phyloP scores from a whole-genome alignment of 768 basidiomycete species.

The Phylloporus arenicola region DNA sequence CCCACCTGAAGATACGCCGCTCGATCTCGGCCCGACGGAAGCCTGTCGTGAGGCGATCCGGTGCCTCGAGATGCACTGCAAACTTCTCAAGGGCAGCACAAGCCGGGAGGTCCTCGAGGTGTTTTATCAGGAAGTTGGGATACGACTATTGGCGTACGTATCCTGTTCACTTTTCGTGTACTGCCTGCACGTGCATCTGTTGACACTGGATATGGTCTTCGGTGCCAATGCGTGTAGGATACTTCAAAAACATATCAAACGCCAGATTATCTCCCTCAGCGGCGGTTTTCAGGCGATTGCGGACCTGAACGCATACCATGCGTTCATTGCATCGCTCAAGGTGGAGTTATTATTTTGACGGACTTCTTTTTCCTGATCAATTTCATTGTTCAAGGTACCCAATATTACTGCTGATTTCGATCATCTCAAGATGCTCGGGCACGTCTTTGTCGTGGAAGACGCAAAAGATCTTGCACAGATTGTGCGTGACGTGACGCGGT shows the following conservation, averaged over 20 bases:
- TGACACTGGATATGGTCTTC: background rate
- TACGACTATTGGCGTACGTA: constrained; percentile 75
- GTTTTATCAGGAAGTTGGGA: constrained; percentile 95
- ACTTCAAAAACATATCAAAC: constrained; percentile 92
- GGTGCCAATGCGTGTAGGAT: constrained; percentile 47
- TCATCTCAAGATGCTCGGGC: constrained; percentile 94
- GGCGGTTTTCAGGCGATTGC: constrained; percentile 97
- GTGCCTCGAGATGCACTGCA: constrained; percentile 88
- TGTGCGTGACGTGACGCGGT: constrained; percentile 89
- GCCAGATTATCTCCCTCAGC: constrained; percentile 90
- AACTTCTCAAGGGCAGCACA: constrained; percentile 86
- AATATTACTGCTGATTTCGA: constrained; percentile 86
- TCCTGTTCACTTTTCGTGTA: background rate
- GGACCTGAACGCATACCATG: constrained; percentile 90
- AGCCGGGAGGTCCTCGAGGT: constrained; percentile 96
- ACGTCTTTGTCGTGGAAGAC: constrained; percentile 92
- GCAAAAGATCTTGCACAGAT: constrained; percentile 96
- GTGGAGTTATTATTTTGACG: constrained; percentile 30
- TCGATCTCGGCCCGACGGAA: constrained; percentile 81
- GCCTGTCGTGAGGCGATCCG: constrained; percentile 88
- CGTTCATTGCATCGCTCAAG: constrained; percentile 83
- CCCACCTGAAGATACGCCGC: constrained; percentile 69
- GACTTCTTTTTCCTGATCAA: background rate
- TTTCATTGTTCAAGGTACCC: constrained; percentile 44
- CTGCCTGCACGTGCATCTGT: too few relatives aligned